Evolutionary conservation across 345 rosid species (phyloP).

Genomic region (Ceriops decandra): DNA sequence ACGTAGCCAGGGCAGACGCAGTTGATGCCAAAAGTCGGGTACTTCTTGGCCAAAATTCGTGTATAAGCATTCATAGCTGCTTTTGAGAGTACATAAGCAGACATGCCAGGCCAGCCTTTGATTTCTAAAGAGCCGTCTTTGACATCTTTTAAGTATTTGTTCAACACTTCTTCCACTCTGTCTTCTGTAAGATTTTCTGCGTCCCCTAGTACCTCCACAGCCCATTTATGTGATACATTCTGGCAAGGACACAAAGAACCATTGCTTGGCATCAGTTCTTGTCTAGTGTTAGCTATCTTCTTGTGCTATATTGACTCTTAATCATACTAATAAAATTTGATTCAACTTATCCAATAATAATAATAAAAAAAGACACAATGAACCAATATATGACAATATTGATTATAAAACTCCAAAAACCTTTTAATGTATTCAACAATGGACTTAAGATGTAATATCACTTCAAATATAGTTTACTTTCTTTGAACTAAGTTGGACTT

Average conservation of each 20-base stretch:
- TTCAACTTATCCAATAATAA: too few relatives aligned
- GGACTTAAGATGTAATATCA: too few relatives aligned
- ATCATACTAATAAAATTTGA: too few relatives aligned
- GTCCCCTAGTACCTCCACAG: slow-evolving; percentile 18
- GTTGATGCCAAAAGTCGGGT: slow-evolving; percentile 21
- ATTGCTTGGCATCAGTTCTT: too few relatives aligned
- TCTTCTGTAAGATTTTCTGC: slow-evolving; percentile 31
- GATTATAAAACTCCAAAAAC: too few relatives aligned
- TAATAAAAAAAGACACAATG: background rate
- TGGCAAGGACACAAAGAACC: slow-evolving; percentile 2
- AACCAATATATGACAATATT: too few relatives aligned
- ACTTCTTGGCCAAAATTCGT: slow-evolving; percentile 20
- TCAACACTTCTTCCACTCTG: slow-evolving; percentile 27
- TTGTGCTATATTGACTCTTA: too few relatives aligned
- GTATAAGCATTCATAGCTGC: slow-evolving; percentile 33
- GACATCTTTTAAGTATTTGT: slow-evolving; percentile 22
- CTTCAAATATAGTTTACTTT: too few relatives aligned
- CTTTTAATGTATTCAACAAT: too few relatives aligned
- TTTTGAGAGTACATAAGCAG: slow-evolving; percentile 28
- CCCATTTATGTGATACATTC: slow-evolving; percentile 28
- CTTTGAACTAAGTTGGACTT: too few relatives aligned
- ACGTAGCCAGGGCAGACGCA: slow-evolving; percentile 32
- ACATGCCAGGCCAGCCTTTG: slow-evolving; percentile 25
- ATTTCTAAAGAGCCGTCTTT: slow-evolving; percentile 21
- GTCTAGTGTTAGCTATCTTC: too few relatives aligned